phyloP scores from a whole-genome alignment of 768 basidiomycete species.

The Agaricus sinodeliciosus region DNA sequence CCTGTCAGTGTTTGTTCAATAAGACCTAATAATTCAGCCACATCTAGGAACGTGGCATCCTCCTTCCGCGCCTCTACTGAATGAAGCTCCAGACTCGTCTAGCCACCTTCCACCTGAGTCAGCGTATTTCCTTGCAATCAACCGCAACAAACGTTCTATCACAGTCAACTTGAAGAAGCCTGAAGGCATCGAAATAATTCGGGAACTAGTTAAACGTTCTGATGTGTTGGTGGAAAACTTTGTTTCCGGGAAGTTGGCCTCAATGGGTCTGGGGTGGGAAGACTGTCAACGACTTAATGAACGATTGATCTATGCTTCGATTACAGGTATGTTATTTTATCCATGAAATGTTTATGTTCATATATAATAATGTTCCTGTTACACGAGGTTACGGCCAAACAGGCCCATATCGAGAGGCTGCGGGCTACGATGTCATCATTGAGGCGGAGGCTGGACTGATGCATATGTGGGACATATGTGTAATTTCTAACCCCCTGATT shows the following conservation, averaged over 20 bases:
- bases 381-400: conserved; percentile 55
- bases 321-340: conserved; percentile 55
- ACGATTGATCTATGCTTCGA: conserved; percentile 78
- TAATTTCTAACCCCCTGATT: background rate
- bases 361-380: background rate
- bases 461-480: conserved; percentile 64
- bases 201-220: conserved; percentile 60
- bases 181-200: conserved; percentile 71
- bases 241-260: conserved; percentile 75
- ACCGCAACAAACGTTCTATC: conserved; percentile 85
- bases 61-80: conserved; percentile 46
- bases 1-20: background rate
- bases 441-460: conserved; percentile 91
- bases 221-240: conserved; percentile 92
- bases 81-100: conserved; percentile 44
- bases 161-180: conserved; percentile 83
- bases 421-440: conserved; percentile 85
- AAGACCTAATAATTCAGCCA: background rate
- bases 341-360: background rate
- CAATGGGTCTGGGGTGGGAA: conserved; percentile 82
- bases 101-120: conserved; percentile 80
- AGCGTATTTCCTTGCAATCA: conserved; percentile 86
- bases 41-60: conserved; percentile 58
- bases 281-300: conserved; percentile 75
- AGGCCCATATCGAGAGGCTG: conserved; percentile 75